Evolutionary conservation across 2,329 filamentous ascomycete genomes (phyloP), one percentile per base, ranked within the genome.

Genomic region (Aspergillus terreus): DNA sequence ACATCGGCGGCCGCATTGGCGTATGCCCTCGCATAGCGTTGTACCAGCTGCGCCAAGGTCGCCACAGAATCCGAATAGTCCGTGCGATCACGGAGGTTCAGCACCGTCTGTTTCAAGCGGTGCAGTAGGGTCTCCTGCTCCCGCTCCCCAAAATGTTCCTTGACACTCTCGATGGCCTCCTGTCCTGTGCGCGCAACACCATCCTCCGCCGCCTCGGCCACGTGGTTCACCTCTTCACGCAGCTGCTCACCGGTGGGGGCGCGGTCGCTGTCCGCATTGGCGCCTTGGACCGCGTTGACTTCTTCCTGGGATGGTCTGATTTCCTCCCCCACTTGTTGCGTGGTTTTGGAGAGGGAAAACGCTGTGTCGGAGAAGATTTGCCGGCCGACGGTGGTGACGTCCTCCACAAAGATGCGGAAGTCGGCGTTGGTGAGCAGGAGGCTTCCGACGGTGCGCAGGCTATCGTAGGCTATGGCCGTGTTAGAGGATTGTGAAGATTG

Each of bases 21-120:
- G 67, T 96, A 96, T 9, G 85, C 78, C 55, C 83, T 76, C 9
- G 88, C 86, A 68, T 95, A 96, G 40, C 86, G 83, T 64, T 90
- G 83, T 51, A 96, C 78, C 5, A 97, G 77, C 6, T 85, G 72
- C 0, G 88, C 83, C 30, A 97, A 71, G 0, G 85, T 90, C 1
- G 88, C 90, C 0, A 96, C 90, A 0, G 92, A 96, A 44, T 92
- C 85, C 0, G 87, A 84, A 67, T 97, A 97, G 67, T 96, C 90
- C 6, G 80, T 82, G 47, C 88, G 84, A 63, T 89, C 81, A 6
- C 88, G 81, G 12, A 97, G 79, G 36, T 87, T 88, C 12, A 82
- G 60, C 3, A 97, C 84, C 0, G 87, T 85, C 61, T 87, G 78
- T 69, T 92, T 92, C 46, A 97, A 75, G 5, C 92, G 85, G 58